Evolutionary conservation across 2,329 filamentous ascomycete species (phyloP), one percentile per base, ranked within the genome.

Genomic region (Penicillium verrucosum): DNA sequence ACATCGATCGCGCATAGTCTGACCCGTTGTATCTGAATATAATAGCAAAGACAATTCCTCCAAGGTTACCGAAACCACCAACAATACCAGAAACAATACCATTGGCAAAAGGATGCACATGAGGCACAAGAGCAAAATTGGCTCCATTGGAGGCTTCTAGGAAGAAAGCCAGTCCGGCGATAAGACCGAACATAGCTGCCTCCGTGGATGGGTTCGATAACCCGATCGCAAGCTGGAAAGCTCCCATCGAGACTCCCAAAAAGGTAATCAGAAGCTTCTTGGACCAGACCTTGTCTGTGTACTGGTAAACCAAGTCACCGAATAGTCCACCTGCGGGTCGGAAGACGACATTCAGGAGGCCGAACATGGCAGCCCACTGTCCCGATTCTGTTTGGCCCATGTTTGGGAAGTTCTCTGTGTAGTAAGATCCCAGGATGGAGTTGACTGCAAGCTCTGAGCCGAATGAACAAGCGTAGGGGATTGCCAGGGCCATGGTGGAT

Each of bases 121-220:
- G 92, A 4, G 92, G 91, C 25, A 96, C 88, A 6, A 96, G 81
- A 0, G 90, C 85, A 73, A 94, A 96, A 76, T 90, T 94, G 40
- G 90, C 86, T 0, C 92, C 92, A 70, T 96, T 96, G 41, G 86
- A 87, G 2, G 89, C 90, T 72, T 95, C 90, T 42, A 92, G 76
- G 77, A 96, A 96, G 70, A 96, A 81, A 1, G 89, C 90, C 77
- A 92, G 82, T 10, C 90, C 82, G 1, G 87, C 86, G 9, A 95
- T 78, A 6, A 96, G 84, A 1, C 89, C 90, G 54, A 94, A 86
- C 81, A 95, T 87, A 3, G 83, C 85, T 7, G 81, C 75, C 46
- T 87, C 72, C 25, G 81, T 69, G 27, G 85, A 81, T 0, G 89
- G 82, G 70, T 94, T 77, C 0, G 81, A 70, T n/a, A 84, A 66